Evolutionary conservation across 140 eudicot species (phyloP), one percentile per base, ranked within the genome.

Genomic region (Oenanthe javanica): DNA sequence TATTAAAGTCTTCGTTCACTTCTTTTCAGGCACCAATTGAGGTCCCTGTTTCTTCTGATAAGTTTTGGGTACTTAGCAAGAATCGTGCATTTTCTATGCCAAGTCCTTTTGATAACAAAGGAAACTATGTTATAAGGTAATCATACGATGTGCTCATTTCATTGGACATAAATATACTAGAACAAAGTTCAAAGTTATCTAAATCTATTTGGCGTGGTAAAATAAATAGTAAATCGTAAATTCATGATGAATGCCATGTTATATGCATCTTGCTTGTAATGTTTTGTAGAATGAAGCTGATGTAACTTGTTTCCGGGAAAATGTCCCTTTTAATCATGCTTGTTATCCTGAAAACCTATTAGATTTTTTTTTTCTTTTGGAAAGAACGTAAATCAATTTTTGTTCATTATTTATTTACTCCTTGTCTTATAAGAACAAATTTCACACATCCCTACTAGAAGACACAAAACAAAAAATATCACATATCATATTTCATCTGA

Each of bases 101-200:
- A 81, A 89, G 89, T 82, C 99, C 99, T 48, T 95, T 95, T 75
- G 88, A 95, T 67, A 95, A 95, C 78, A 79, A 79, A 82, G 99
- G 99, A 83, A 95, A 95, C 86, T 95, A 95, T 78, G 96, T 92
- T 64, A 95, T 95, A 84, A 95, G 99, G 99, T 95, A 88, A 54
- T 75, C 47, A 15, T 64, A 16, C 5, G 12, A 64, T 27, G 64
- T 66, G 66, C 83, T 38, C 70, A 8, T 64, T 38, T 69, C 47
- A 63, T 55, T 1, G 42, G 25, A 50, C 19, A 14, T 43, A 70
- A 78, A 76, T 42, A 47, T 61, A n/a, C n/a, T 19, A 2, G 46
- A 59, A 71, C 12, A 51, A 13, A 27, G n/a, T 21, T 48, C 72
- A 46, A n/a, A 10, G 72, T 64, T 51, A 18, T 72, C 55, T 79